Percentiles rank a stretch among this genome's conserved stretches.
phyloP scores from a whole-genome alignment of 2,329 filamentous ascomycete species.

The Fusarium tjaetaba region DNA sequence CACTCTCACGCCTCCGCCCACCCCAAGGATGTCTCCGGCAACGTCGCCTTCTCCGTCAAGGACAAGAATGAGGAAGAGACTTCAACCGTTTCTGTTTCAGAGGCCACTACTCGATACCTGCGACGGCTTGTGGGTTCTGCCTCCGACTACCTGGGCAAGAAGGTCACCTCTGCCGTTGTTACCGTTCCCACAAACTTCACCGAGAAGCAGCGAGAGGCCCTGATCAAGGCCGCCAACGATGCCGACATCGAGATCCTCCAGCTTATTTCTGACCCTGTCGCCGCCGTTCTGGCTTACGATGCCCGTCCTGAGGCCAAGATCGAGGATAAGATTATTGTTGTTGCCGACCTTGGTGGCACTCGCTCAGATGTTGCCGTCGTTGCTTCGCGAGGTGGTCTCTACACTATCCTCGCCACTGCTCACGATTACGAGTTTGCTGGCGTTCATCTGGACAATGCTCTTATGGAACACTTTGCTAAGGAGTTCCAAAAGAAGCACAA shows the following conservation, averaged over 20 bases:
- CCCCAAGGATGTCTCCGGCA: slow-evolving; percentile 77
- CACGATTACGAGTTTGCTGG: slow-evolving; percentile 97
- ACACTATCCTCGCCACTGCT: slow-evolving; percentile 90
- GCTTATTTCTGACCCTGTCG: slow-evolving; percentile 90
- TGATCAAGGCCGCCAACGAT: slow-evolving; percentile 79
- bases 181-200: slow-evolving; percentile 93
- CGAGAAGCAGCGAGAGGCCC: slow-evolving; percentile 84
- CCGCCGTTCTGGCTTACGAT: slow-evolving; percentile 90
- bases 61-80: slow-evolving; percentile 73
- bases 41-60: slow-evolving; percentile 83
- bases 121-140: slow-evolving; percentile 84
- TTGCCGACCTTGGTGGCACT: slow-evolving; percentile 92
- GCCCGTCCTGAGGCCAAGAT: slow-evolving; percentile 79
- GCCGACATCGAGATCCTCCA: slow-evolving; percentile 91
- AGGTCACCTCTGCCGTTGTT: slow-evolving; percentile 93
- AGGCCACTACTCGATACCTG: slow-evolving; percentile 86
- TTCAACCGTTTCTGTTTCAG: slow-evolving; percentile 79
- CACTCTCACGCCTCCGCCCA: slow-evolving; percentile 94
- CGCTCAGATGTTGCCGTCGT: slow-evolving; percentile 92
- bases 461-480: slow-evolving; percentile 97
- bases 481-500: slow-evolving; percentile 98
- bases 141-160: slow-evolving; percentile 90
- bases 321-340: slow-evolving; percentile 88
- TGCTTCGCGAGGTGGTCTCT: slow-evolving; percentile 92
- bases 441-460: slow-evolving; percentile 84